Percentiles rank a stretch among this genome's conserved stretches.
Conservation (phyloP, 2,329 filamentous ascomycete species). For the Botrytis tulipae region DNA sequence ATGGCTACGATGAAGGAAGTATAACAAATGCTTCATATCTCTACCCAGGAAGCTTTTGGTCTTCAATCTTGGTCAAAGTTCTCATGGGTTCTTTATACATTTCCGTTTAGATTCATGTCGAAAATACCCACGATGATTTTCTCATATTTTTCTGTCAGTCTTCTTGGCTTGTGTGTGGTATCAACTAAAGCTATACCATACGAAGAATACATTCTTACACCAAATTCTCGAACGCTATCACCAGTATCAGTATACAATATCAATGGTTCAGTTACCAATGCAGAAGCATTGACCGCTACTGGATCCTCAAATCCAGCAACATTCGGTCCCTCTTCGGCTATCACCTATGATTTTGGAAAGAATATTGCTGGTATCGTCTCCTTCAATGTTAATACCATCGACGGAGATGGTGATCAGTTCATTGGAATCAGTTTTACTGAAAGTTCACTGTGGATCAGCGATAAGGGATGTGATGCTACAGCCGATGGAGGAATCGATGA, state of each 20-base stretch:
- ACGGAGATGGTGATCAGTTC: conserved; percentile 32
- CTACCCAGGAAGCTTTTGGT: background rate
- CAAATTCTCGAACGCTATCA: conserved; percentile 33
- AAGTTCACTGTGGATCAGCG: conserved; percentile 48
- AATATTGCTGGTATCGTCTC: conserved; percentile 43
- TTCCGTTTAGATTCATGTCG: background rate
- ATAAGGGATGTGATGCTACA: conserved; percentile 46
- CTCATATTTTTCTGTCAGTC: background rate
- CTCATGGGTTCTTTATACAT: background rate
- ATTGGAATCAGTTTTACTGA: conserved; percentile 44
- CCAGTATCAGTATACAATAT: conserved; percentile 35
- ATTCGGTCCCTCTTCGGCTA: conserved; percentile 38
- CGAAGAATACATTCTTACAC: conserved; percentile 40
- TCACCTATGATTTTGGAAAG: conserved; percentile 43
- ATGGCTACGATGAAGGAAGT: background rate
- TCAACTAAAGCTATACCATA: conserved; percentile 32
- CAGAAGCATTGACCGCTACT: conserved; percentile 23
- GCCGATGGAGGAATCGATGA: conserved; percentile 48
- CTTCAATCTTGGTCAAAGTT: background rate
- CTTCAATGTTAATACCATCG: conserved; percentile 36
- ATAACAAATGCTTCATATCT: too few species aligned
- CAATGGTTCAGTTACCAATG: conserved; percentile 37
- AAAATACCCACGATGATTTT: background rate
- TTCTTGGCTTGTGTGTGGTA: background rate
- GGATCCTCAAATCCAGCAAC: conserved; percentile 21